A percentile compares a stretch with the other conserved stretches of the same genome.
These are phyloP conservation scores for Kitagawia praeruptora DNA, from an alignment of 129 eudicot genomes.

Conservation along the genomic window DNA sequence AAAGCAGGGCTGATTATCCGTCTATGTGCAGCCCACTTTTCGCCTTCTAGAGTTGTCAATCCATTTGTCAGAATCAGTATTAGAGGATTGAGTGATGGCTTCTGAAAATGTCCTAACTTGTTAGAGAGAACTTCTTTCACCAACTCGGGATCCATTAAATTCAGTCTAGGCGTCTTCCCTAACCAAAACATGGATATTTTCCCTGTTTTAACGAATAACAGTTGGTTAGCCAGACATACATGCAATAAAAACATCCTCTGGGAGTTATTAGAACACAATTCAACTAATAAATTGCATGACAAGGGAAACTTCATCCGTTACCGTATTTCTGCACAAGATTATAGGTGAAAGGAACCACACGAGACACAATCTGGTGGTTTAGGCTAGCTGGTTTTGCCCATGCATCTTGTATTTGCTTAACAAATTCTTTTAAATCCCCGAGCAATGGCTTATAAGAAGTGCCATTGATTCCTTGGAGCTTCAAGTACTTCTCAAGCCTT, in stretches of 20 bases:
- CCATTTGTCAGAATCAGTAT: conserved; percentile 28
- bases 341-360: conserved; percentile 50
- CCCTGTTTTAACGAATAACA: conserved; percentile 24
- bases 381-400: conserved; percentile 41
- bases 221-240: background rate
- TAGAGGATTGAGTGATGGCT: conserved; percentile 29
- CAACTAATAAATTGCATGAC: background rate
- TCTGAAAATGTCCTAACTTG: conserved; percentile 38
- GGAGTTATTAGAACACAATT: background rate
- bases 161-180: conserved; percentile 51
- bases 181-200: conserved; percentile 40
- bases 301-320: background rate
- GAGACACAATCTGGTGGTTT: conserved; percentile 37
- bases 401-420: conserved; percentile 39
- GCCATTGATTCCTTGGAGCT: conserved; percentile 52
- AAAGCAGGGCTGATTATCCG: conserved; percentile 47
- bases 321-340: conserved; percentile 37
- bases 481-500: conserved; percentile 37
- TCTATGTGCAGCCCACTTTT: conserved; percentile 44
- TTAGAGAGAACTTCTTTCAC: conserved; percentile 52
- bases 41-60: conserved; percentile 36
- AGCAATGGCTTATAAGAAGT: conserved; percentile 41
- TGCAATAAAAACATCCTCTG: background rate
- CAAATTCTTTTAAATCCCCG: conserved; percentile 44
- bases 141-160: conserved; percentile 41